Conservation (phyloP, 129 eudicot genomes). For the Dittrichia graveolens region DNA sequence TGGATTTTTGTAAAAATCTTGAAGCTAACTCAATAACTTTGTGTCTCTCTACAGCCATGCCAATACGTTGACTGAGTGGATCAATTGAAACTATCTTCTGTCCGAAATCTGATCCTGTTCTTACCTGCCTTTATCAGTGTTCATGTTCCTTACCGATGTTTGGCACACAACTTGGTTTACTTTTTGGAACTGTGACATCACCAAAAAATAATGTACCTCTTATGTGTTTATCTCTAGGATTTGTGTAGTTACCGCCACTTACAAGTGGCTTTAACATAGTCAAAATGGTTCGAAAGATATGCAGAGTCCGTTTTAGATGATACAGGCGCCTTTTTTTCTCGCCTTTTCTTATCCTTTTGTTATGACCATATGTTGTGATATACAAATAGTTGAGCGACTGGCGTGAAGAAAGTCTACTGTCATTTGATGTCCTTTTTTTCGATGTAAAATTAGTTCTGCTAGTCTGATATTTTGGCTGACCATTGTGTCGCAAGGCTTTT, state of each 20-base stretch:
- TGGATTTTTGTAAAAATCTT: background rate
- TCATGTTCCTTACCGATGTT: slow-evolving; percentile 16
- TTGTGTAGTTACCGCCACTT: background rate
- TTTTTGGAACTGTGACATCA: background rate
- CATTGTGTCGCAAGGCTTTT: too few relatives aligned
- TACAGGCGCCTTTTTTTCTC: background rate
- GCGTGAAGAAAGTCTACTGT: background rate
- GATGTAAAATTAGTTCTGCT: background rate
- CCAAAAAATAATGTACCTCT: slow-evolving; percentile 13
- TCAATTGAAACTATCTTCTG: slow-evolving; percentile 13
- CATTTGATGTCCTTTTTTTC: background rate
- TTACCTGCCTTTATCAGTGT: slow-evolving; percentile 9
- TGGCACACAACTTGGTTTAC: background rate
- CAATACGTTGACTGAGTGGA: slow-evolving; percentile 16
- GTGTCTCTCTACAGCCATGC: slow-evolving; percentile 24
- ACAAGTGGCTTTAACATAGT: background rate
- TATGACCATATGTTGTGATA: background rate
- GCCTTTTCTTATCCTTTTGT: background rate
- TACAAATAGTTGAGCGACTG: background rate
- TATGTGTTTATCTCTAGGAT: slow-evolving; percentile 14
- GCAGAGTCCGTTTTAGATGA: slow-evolving; percentile 4
- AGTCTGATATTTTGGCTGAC: background rate
- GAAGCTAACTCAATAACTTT: slow-evolving; percentile 10
- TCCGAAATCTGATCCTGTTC: background rate
- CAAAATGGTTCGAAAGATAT: slow-evolving; percentile 1